A percentile compares a stretch with the other conserved stretches of the same genome.
These are phyloP conservation scores for Eutrema salsugineum DNA, from an alignment of 441 rosid genomes.

Conservation along the genomic window DNA sequence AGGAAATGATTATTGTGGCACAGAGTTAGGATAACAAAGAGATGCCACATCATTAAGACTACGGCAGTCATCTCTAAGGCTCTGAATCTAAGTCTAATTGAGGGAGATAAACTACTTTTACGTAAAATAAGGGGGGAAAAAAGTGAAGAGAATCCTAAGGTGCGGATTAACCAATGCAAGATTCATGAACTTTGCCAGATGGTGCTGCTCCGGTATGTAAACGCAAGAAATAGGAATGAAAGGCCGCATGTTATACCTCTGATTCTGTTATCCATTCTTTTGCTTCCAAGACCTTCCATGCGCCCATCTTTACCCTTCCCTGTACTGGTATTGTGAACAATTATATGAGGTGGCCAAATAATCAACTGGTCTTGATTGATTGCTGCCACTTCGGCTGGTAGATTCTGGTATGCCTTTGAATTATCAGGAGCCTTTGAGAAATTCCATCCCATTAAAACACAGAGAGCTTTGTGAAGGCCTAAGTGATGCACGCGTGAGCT, in stretches of 20 bases:
- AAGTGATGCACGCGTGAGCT: constrained; percentile 85
- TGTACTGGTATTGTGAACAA: constrained; percentile 87
- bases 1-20: constrained; percentile 12
- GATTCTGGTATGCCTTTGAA: constrained; percentile 75
- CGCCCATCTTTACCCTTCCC: constrained; percentile 97
- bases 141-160: background rate
- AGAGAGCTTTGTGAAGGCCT: constrained; percentile 97
- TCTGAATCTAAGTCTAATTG: background rate
- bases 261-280: constrained; percentile 85
- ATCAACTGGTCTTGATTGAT: constrained; percentile 86
- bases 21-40: constrained; percentile 1
- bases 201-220: constrained; percentile 5
- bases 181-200: constrained; percentile 17
- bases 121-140: background rate
- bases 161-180: constrained; percentile 1
- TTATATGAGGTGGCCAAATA: constrained; percentile 94
- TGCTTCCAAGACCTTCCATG: constrained; percentile 97
- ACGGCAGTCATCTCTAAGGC: constrained; percentile 7
- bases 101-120: constrained; percentile 17
- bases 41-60: background rate
- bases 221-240: constrained; percentile 32
- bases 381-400: constrained; percentile 79
- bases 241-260: constrained; percentile 70
- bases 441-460: constrained; percentile 98
- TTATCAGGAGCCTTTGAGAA: constrained; percentile 83